Evolutionary conservation across 345 rosid species (phyloP).

Genomic region (Pugionium dolabratum): DNA sequence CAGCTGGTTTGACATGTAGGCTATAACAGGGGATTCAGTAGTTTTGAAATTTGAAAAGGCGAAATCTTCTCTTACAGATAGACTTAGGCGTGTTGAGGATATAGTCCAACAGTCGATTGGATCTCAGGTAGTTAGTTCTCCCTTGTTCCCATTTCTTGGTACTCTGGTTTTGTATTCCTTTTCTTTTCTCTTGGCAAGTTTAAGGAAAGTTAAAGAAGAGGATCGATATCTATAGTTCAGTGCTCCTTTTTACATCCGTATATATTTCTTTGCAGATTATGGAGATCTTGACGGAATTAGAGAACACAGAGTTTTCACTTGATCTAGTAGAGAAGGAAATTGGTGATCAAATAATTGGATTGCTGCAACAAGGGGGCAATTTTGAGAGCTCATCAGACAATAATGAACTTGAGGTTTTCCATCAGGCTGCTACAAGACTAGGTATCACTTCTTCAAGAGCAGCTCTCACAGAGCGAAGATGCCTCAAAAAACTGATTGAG

Average conservation of each 20-base stretch:
- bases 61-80: conserved; percentile 65
- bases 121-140: conserved; percentile 60
- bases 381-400: conserved; percentile 61
- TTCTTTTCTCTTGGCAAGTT: conserved; percentile 7
- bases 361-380: conserved; percentile 90
- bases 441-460: conserved; percentile 90
- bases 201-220: background rate
- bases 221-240: background rate
- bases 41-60: conserved; percentile 85
- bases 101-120: conserved; percentile 82
- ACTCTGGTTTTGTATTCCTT: conserved; percentile 11
- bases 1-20: conserved; percentile 48
- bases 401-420: conserved; percentile 85
- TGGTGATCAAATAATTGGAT: conserved; percentile 72
- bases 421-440: conserved; percentile 74
- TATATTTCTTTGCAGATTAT: conserved; percentile 53
- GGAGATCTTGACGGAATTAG: conserved; percentile 75
- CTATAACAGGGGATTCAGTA: conserved; percentile 93
- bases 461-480: conserved; percentile 90
- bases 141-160: conserved; percentile 10
- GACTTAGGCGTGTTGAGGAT: conserved; percentile 90
- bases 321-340: conserved; percentile 81
- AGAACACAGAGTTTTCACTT: conserved; percentile 58
- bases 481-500: conserved; percentile 88
- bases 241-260: background rate